Conservation (phyloP, 2,329 filamentous ascomycete genomes). For the Dactylellina parvicollis region DNA sequence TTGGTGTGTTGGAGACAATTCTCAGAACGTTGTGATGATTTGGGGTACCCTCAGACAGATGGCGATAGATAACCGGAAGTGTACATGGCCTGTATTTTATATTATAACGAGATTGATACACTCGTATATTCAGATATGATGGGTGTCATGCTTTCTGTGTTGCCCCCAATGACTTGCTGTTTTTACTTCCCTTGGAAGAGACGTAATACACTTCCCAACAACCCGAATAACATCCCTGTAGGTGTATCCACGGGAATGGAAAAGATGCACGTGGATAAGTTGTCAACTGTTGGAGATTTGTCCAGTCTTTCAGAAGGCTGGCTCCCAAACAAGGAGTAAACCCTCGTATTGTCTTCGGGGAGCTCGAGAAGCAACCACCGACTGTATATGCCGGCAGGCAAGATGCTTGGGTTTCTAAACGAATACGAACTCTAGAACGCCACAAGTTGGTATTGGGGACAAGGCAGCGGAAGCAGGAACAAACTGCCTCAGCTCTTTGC, state of each 20-base stretch:
- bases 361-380: slow-evolving; percentile 23
- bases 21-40: too few relatives aligned
- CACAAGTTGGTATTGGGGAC: not conserved
- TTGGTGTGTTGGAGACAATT: too few relatives aligned
- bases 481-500: not conserved
- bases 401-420: slow-evolving; percentile 7
- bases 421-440: slow-evolving; percentile 43
- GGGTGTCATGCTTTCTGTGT: too few relatives aligned
- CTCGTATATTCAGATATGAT: too few relatives aligned
- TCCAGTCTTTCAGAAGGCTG: not conserved
- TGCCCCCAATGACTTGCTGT: too few relatives aligned
- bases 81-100: too few relatives aligned
- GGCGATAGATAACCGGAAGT: too few relatives aligned
- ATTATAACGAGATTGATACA: too few relatives aligned
- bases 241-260: not conserved
- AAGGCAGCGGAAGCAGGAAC: slow-evolving; percentile 10
- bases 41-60: too few relatives aligned
- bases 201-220: not conserved
- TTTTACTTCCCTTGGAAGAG: too few relatives aligned
- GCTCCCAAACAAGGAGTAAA: not conserved
- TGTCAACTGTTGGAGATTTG: not conserved
- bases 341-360: slow-evolving; percentile 38
- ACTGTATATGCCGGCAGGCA: slow-evolving; percentile 27
- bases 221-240: not conserved
- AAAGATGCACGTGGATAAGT: not conserved